phyloP scores from a whole-genome alignment of 225 moss, liverwort and hornwort genomes.

The Ulota crispa region DNA sequence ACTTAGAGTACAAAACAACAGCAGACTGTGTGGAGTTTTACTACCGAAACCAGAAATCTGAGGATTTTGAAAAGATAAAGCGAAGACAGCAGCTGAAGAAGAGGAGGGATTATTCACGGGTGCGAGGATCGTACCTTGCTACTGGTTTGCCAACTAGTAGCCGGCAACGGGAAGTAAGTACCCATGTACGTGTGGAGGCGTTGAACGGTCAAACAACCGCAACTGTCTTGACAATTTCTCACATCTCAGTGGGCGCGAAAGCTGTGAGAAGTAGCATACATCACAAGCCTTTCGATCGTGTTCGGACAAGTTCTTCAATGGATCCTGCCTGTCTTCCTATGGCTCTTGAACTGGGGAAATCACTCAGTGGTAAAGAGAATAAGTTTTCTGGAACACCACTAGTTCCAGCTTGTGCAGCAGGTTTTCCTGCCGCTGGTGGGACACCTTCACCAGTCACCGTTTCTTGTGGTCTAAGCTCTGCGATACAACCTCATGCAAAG shows the following conservation, averaged over 20 bases:
- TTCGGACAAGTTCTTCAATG: slow-evolving; percentile 50
- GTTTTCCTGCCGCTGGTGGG: slow-evolving; percentile 21
- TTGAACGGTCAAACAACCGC: slow-evolving; percentile 56
- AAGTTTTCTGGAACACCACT: slow-evolving; percentile 40
- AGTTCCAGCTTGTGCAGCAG: slow-evolving; percentile 33
- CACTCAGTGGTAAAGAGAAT: slow-evolving; percentile 53
- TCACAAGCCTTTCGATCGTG: slow-evolving; percentile 67
- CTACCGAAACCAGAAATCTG: slow-evolving; percentile 93
- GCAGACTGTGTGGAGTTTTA: slow-evolving; percentile 98
- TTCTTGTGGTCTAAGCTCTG: slow-evolving; percentile 63
- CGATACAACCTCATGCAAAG: slow-evolving; percentile 57
- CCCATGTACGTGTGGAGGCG: slow-evolving; percentile 60
- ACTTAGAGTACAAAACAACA: slow-evolving; percentile 84
- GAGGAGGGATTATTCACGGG: slow-evolving; percentile 77
- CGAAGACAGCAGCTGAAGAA: slow-evolving; percentile 95
- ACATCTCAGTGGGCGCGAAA: slow-evolving; percentile 57
- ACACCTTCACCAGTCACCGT: slow-evolving; percentile 32
- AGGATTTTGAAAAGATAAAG: slow-evolving; percentile 92
- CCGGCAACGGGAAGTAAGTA: slow-evolving; percentile 73
- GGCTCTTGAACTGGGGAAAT: slow-evolving; percentile 34
- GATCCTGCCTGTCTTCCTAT: slow-evolving; percentile 59
- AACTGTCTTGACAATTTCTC: slow-evolving; percentile 43
- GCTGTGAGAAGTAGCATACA: slow-evolving; percentile 73
- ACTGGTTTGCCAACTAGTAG: slow-evolving; percentile 72
- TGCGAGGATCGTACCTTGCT: slow-evolving; percentile 86